A percentile compares a stretch with the other conserved stretches of the same genome.
phyloP scores from a whole-genome alignment of 768 basidiomycete species.

The Udeniomyces megalosporus region DNA sequence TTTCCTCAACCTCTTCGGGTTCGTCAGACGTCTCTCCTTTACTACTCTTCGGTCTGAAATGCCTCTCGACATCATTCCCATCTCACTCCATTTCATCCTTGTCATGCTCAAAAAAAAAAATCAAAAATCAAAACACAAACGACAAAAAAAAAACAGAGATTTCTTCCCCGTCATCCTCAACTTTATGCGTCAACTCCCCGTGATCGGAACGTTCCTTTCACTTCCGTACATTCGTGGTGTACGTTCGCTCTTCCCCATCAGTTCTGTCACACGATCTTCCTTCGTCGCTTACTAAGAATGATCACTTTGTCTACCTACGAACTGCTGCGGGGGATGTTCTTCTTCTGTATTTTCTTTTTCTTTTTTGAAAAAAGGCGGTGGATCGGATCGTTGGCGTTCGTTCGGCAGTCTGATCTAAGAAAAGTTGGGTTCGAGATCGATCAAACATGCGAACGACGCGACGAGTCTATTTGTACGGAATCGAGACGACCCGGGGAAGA shows the following conservation, averaged over 20 bases:
- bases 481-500: no score
- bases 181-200: constrained; percentile 86
- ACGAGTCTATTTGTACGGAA: no score
- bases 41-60: not conserved
- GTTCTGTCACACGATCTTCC: not conserved
- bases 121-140: no score
- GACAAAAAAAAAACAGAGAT: constrained; percentile 41
- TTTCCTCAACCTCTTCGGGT: constrained; percentile 97
- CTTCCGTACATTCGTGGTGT: constrained; percentile 77
- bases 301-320: no score
- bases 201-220: constrained; percentile 70
- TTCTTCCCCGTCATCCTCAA: constrained; percentile 98
- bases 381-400: constrained; percentile 68
- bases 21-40: constrained; percentile 25
- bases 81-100: not conserved
- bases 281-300: no score
- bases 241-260: constrained; percentile 15
- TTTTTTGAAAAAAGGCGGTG: constrained; percentile 38
- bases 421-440: no score
- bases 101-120: no score
- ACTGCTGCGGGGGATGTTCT: no score
- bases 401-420: constrained; percentile 42
- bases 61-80: not conserved
- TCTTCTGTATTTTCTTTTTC: not conserved
- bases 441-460: no score